Conservation (phyloP, 257 asterid genomes). For the Oldenlandia corymbosa region DNA sequence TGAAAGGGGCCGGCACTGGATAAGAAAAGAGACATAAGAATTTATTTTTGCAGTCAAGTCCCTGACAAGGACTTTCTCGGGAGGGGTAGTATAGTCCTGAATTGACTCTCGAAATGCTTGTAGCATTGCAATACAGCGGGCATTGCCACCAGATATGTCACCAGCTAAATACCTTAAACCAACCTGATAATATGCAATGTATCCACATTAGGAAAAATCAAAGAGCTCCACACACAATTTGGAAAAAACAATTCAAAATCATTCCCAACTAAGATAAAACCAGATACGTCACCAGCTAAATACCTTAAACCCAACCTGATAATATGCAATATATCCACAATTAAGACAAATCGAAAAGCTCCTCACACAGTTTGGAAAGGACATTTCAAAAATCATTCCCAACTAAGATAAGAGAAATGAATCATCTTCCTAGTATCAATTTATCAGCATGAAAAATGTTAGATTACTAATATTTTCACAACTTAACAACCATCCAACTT, state of each 20-base stretch:
- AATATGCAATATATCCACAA: no score
- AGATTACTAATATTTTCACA: no score
- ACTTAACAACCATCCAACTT: not conserved
- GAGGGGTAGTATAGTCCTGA: constrained; percentile 71
- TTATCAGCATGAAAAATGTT: not conserved
- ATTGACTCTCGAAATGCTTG: constrained; percentile 79
- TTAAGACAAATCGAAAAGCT: no score
- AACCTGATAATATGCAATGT: constrained; percentile 47
- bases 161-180: constrained; percentile 82
- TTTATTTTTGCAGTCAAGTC: constrained; percentile 73
- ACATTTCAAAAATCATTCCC: no score
- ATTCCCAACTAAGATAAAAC: not conserved
- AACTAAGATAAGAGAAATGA: no score
- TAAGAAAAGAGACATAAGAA: constrained; percentile 58
- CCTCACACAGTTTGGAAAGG: no score
- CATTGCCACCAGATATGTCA: constrained; percentile 87
- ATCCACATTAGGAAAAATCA: constrained; percentile 1
- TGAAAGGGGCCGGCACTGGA: constrained; percentile 87
- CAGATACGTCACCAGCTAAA: no score
- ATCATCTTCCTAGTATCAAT: not conserved
- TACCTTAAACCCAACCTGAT: no score
- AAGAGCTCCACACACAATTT: not conserved
- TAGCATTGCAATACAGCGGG: constrained; percentile 93
- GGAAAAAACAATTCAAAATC: not conserved
- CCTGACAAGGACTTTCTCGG: constrained; percentile 64